Base-by-base conservation (phyloP, 1,284 basidiomycete species). In the Crucibulum cyathiforme region DNA sequence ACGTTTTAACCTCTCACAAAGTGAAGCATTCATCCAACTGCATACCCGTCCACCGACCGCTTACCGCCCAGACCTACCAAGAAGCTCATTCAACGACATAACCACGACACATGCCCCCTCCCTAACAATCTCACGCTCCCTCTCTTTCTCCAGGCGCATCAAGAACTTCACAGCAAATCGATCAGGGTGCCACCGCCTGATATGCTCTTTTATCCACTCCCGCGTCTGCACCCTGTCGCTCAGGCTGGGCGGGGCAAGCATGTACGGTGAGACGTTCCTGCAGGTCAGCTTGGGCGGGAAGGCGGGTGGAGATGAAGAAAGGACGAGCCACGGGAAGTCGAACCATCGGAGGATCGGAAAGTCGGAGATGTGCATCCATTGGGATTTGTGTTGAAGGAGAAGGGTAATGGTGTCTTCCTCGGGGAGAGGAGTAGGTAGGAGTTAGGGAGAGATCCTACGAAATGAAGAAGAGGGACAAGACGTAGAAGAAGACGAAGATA, bases 291-390 rank as follows among this genome's bases (percentile, higher is more conserved):
- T 87, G 41, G 89, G 88, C 8, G 85, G 81, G 36, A 68, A 70
- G 34, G 71, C 78, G 5, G 88, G 86, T 46, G 76, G 76, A n/a
- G 24, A 24, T 12, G 24, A 12, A 69, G 78, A 83, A 67, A 90
- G 78, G 74, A 85, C 77, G 1, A 90, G 90, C 90, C 90, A 92
- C 19, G 90, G 90, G 66, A 92, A 85, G 62, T 80, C 80, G 39
- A 82, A 76, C 88, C 88, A 90, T 34, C 70, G 73, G 46, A 82
- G 71, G 60, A 76, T 72, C 31, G 66, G 64, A 52, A 70, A 66
- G 7, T 72, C 65, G 65, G 78, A 52, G 36, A 89, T 73, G 60
- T 76, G 77, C 41, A 74, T 72, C 89, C 89, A 90, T 56, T 82
- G 83, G 38, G 77, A 75, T 45, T 87, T 86, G 70, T 90, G 88